These are phyloP conservation scores for apple (Malus domestica) DNA, from an alignment of 306 rosid genomes.

Conservation along the genomic window ASM211411v1 NC_041790.1:402501-403000, in stretches of 20 bases:
- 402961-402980: neutral
- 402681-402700: conserved; percentile 53
- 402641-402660: conserved; percentile 51
- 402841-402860: conserved; percentile 83
- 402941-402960: conserved; percentile 28
- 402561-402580: conserved; percentile 75
- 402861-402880: conserved; percentile 74
- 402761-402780: conserved; percentile 85
- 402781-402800: conserved; percentile 79
- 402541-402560: conserved; percentile 61
- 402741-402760: conserved; percentile 77
- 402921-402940: conserved; percentile 55
- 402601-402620: conserved; percentile 64
- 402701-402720: conserved; percentile 56
- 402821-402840: conserved; percentile 86
- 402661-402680: conserved; percentile 92
- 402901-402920: conserved; percentile 89
- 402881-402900: conserved; percentile 87
- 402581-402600: conserved; percentile 57
- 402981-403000: neutral
- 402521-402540: conserved; percentile 54
- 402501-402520: conserved; percentile 57
- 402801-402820: conserved; percentile 84
- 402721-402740: conserved; percentile 84
- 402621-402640: conserved; percentile 66